A percentile compares a stretch with the other conserved stretches of the same genome.
phyloP scores from a whole-genome alignment of 208 protist genomes.

The Vickermania ingenoplastis region DNA sequence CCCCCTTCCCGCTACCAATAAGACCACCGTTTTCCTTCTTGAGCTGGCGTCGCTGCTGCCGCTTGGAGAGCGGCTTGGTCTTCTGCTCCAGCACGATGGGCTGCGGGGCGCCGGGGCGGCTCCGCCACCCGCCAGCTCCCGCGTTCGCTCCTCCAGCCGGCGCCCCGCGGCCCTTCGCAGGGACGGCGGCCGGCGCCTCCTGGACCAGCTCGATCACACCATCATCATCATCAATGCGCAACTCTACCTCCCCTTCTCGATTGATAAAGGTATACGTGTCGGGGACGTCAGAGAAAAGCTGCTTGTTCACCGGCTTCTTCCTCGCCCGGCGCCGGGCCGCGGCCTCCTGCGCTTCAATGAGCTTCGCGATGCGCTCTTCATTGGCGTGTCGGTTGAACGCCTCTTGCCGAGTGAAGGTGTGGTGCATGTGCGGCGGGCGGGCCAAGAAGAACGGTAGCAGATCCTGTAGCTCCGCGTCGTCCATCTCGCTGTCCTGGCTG shows the following conservation, averaged over 20 bases:
- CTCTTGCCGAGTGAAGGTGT: constrained; percentile 49
- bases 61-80: constrained; percentile 47
- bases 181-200: neutral
- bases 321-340: constrained; percentile 10
- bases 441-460: constrained; percentile 55
- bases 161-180: neutral
- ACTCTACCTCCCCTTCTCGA: constrained; percentile 68
- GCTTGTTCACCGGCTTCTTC: constrained; percentile 59
- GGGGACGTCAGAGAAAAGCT: constrained; percentile 33
- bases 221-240: constrained; percentile 82
- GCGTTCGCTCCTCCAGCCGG: too few relatives aligned
- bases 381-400: constrained; percentile 75
- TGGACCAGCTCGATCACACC: constrained; percentile 63
- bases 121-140: constrained; percentile 2
- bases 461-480: constrained; percentile 5
- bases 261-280: constrained; percentile 70
- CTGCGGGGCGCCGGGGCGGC: neutral
- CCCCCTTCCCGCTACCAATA: constrained; percentile 33
- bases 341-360: neutral
- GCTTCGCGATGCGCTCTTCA: constrained; percentile 23
- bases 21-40: constrained; percentile 36
- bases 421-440: constrained; percentile 28
- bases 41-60: constrained; percentile 51
- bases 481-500: constrained; percentile 23
- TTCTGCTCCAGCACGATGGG: constrained; percentile 14